Evolutionary conservation across 345 rosid genomes (phyloP).

Genomic region (Aegle marmelos): DNA sequence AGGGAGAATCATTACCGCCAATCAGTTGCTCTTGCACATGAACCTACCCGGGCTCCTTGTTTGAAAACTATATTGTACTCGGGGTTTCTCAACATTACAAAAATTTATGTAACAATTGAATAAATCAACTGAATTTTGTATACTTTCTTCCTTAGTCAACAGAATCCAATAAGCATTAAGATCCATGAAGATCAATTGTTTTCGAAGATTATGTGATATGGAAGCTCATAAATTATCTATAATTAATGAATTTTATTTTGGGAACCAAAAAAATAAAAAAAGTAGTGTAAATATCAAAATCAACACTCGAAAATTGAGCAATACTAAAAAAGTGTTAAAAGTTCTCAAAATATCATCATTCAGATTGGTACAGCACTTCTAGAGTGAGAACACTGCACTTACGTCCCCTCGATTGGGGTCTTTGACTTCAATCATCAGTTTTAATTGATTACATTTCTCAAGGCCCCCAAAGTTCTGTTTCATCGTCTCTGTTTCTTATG

Average conservation of each 20-base stretch:
- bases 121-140: background rate
- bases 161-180: background rate
- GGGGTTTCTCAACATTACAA: background rate
- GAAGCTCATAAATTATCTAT: no score
- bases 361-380: background rate
- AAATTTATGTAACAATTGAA: background rate
- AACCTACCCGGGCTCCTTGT: background rate
- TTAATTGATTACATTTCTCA: background rate
- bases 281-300: background rate
- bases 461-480: background rate
- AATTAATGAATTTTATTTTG: no score
- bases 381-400: background rate
- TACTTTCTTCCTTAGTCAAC: background rate
- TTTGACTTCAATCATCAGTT: background rate
- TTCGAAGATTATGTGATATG: no score
- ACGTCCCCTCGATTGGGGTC: background rate
- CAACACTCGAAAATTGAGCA: no score
- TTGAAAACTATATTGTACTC: background rate
- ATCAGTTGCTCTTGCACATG: background rate
- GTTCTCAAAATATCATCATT: background rate
- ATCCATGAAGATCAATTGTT: no score
- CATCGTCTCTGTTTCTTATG: conserved; percentile 29
- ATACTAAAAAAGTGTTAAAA: background rate
- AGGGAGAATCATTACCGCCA: background rate
- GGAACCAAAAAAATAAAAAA: no score